Percentiles rank a stretch among this genome's conserved stretches.
phyloP scores from a whole-genome alignment of 495 filamentous ascomycete genomes.

The Wilcoxina mikolae region DNA sequence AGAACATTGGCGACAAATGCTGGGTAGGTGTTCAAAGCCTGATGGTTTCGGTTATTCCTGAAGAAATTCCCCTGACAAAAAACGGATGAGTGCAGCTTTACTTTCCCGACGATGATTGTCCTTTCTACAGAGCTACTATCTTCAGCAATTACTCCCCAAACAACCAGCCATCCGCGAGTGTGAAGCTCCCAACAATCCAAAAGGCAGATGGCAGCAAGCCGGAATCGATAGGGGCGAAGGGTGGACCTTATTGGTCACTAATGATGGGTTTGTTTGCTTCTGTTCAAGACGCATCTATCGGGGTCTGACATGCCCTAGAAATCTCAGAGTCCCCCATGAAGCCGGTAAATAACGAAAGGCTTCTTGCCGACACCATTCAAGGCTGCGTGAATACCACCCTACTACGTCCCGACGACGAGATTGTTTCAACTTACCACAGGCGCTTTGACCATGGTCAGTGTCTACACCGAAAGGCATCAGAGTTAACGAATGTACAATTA shows the following conservation, averaged over 20 bases:
- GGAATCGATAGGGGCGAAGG: conserved; percentile 47
- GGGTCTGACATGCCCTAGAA: too few relatives aligned
- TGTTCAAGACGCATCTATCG: too few relatives aligned
- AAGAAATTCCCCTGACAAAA: neutral
- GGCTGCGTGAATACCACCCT: conserved; percentile 95
- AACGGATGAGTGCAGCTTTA: conserved; percentile 48
- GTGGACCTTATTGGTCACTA: conserved; percentile 98
- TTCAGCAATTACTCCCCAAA: conserved; percentile 99
- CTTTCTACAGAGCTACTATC: conserved; percentile 99
- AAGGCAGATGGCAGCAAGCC: conserved; percentile 74
- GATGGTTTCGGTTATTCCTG: neutral
- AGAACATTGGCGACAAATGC: conserved; percentile 98
- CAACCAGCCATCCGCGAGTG: conserved; percentile 76
- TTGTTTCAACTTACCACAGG: conserved; percentile 96
- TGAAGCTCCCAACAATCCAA: conserved; percentile 75
- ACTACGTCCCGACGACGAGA: conserved; percentile 78
- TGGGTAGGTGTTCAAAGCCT: conserved; percentile 48
- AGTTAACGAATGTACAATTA: neutral
- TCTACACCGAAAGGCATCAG: neutral
- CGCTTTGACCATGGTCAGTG: conserved; percentile 65
- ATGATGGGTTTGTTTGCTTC: conserved; percentile 47
- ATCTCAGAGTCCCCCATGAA: conserved; percentile 94
- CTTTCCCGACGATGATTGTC: conserved; percentile 98
- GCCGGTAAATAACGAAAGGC: conserved; percentile 66
- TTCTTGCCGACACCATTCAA: conserved; percentile 82